These are phyloP conservation scores for Aspergillus transmontanensis DNA, from an alignment of 2,329 filamentous ascomycete species.

Conservation along the genomic window DNA sequence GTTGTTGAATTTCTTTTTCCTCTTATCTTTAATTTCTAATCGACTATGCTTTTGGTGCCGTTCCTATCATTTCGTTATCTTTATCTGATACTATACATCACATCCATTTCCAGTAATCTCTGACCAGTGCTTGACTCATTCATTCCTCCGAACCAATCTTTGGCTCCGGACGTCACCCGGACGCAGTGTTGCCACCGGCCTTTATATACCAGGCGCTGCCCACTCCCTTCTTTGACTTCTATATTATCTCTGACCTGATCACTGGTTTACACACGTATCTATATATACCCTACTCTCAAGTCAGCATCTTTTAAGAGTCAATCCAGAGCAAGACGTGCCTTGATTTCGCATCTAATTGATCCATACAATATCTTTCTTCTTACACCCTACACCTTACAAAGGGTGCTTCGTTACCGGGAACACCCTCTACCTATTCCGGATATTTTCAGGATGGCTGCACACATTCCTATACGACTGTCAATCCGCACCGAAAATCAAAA, in stretches of 20 bases:
- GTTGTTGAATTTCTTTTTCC: slow-evolving; percentile 2
- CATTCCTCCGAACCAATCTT: slow-evolving; percentile 2
- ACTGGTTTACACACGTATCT: background rate
- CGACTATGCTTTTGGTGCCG: background rate
- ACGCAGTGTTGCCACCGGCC: background rate
- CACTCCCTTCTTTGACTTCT: background rate
- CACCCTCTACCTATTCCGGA: background rate
- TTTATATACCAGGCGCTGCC: background rate
- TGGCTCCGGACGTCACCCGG: background rate
- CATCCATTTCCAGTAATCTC: background rate
- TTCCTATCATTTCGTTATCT: slow-evolving; percentile 2
- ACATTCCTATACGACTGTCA: slow-evolving; percentile 30
- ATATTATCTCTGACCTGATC: background rate
- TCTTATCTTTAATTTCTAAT: slow-evolving; percentile 8
- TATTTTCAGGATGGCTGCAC: slow-evolving; percentile 10
- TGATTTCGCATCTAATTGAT: background rate
- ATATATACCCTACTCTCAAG: slow-evolving; percentile 10
- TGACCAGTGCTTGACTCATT: background rate
- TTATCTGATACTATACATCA: background rate
- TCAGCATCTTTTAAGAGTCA: background rate
- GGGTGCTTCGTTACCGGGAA: background rate
- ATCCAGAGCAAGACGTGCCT: background rate
- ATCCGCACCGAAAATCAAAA: slow-evolving; percentile 25
- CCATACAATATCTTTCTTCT: background rate
- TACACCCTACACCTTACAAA: background rate